Evolutionary conservation across 2,329 filamentous ascomycete genomes (phyloP), one percentile per base, ranked within the genome.

Genomic region (Fusarium falciforme): DNA sequence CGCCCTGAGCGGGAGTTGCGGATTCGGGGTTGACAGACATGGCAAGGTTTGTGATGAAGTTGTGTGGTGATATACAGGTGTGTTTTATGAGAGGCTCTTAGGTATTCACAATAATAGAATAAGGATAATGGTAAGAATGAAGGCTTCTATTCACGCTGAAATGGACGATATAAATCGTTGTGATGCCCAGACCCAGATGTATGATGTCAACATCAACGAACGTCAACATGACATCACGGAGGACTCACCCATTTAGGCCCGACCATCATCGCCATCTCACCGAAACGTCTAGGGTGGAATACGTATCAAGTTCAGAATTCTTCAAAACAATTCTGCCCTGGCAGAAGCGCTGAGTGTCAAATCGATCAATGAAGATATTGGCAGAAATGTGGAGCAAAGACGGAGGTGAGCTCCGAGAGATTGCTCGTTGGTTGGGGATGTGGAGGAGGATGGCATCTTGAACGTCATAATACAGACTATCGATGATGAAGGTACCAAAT

Each of bases 21-120:
- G 89, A 86, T 27, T 90, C 85, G 49, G 86, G 79, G 80, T 91
- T 90, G 61, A 83, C 82, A 59, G 83, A 85, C 84, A 87, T 87
- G 72, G 47, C 82, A 69, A n/a, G 17, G 61, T 38, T 49, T 40
- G 33, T 38, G 52, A 31, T 35, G 38, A 27, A 47, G 20, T 31
- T 11, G 25, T 55, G 12, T 25, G 14, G 4, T 36, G 55, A n/a
- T 67, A 59, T 16, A 25, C 20, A 59, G 16, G 31, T 58, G 20
- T 5, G 1, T 38, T 27, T 27, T 6, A 42, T 10, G 5, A 16
- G 10, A 27, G 31, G 27, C 4, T 61, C 33, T 52, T 49, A 12
- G n/a, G 61, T 67, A 60, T 66, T 52, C 11, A 10, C 10, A 54
- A 27, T 27, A 7, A 47, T 61, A 40, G 9, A 29, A 29, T 25